A percentile compares a stretch with the other conserved stretches of the same genome.
Evolutionary conservation across 73 alveolate genomes (phyloP).

Genomic region (Urostyla sp.): DNA sequence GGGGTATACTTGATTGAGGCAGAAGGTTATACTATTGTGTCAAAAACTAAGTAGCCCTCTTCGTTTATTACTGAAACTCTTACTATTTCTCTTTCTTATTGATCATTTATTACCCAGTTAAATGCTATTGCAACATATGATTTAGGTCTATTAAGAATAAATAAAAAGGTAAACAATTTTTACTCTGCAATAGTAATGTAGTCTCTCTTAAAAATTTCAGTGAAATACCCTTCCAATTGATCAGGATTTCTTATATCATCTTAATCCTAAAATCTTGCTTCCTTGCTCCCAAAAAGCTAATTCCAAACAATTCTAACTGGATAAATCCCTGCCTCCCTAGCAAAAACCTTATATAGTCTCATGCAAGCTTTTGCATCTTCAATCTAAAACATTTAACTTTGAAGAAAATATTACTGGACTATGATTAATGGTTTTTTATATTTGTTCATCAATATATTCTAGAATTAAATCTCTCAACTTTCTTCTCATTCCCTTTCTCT

Average conservation of each 20-base stretch:
- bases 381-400: constrained; percentile 1
- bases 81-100: constrained; percentile 56
- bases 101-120: constrained; percentile 64
- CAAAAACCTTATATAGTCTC: constrained; percentile 61
- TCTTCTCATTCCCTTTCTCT: constrained; percentile 47
- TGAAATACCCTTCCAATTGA: constrained; percentile 12
- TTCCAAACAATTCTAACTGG: constrained; percentile 58
- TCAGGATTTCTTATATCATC: constrained; percentile 40
- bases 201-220: constrained; percentile 49
- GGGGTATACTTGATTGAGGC: constrained; percentile 46
- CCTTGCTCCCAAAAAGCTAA: constrained; percentile 56
- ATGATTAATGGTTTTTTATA: constrained; percentile 58
- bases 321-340: constrained; percentile 61
- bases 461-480: constrained; percentile 58
- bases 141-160: constrained; percentile 43
- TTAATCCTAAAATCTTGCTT: constrained; percentile 59
- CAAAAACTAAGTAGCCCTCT: constrained; percentile 41
- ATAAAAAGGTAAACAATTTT: background rate
- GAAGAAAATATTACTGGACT: constrained; percentile 52
- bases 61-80: constrained; percentile 61
- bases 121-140: constrained; percentile 42
- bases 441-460: constrained; percentile 53
- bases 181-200: constrained; percentile 47
- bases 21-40: constrained; percentile 60
- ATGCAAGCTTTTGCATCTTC: constrained; percentile 74